A percentile compares a stretch with the other conserved stretches of the same genome.
These are phyloP conservation scores for Tolypocladium tundrense DNA, from an alignment of 2,329 filamentous ascomycete genomes.

Conservation along the genomic window DNA sequence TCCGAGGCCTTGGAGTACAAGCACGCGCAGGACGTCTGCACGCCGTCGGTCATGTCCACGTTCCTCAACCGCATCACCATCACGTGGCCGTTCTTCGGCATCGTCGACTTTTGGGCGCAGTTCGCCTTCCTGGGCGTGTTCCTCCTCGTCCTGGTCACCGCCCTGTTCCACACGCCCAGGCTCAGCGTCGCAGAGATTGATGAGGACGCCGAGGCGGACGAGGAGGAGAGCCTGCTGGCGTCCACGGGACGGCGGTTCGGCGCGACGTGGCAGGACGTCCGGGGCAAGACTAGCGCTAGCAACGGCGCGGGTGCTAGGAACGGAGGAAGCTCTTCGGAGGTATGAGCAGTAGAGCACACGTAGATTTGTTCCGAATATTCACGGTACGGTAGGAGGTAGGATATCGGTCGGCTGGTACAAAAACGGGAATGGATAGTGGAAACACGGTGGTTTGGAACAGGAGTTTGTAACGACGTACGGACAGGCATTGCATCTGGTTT, in stretches of 20 bases:
- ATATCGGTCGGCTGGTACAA: neutral
- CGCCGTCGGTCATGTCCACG: conserved; percentile 80
- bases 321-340: conserved; percentile 1
- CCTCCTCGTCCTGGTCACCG: conserved; percentile 67
- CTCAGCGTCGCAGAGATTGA: conserved; percentile 70
- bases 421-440: neutral
- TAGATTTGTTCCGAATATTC: neutral
- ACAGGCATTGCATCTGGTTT: neutral
- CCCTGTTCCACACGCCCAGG: conserved; percentile 70
- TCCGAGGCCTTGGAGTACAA: conserved; percentile 63
- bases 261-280: conserved; percentile 83
- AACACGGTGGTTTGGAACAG: neutral
- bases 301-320: conserved; percentile 7
- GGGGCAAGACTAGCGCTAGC: conserved; percentile 33
- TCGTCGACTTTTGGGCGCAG: conserved; percentile 91
- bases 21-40: conserved; percentile 75
- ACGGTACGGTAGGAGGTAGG: neutral
- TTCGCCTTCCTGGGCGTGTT: conserved; percentile 84
- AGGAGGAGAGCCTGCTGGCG: conserved; percentile 85
- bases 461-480: neutral
- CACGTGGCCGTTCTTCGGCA: conserved; percentile 92
- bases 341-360: neutral
- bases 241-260: conserved; percentile 73
- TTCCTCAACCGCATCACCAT: conserved; percentile 88
- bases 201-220: conserved; percentile 80